phyloP scores from a whole-genome alignment of 2,329 filamentous ascomycete genomes.

The Trichoderma koningiopsis region DNA sequence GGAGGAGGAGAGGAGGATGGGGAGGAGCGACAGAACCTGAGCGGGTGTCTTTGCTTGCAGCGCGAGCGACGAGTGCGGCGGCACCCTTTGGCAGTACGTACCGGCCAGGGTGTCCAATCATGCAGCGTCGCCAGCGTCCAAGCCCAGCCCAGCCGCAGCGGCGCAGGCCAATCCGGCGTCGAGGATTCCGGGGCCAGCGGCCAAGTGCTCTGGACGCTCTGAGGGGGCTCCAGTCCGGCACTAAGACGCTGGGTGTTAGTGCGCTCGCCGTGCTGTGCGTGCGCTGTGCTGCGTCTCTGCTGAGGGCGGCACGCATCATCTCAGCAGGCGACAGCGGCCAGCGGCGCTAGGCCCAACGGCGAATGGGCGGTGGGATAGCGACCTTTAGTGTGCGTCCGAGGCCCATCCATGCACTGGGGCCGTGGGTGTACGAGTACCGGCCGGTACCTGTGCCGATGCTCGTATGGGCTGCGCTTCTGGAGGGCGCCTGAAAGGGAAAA shows the following conservation, averaged over 20 bases:
- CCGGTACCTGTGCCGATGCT: not conserved
- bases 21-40: conserved; percentile 42
- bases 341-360: conserved; percentile 41
- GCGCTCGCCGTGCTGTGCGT: not conserved
- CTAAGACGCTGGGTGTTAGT: not conserved
- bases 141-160: conserved; percentile 23
- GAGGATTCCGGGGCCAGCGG: conserved; percentile 17
- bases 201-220: not conserved
- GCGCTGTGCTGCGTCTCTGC: not conserved
- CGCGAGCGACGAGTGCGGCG: conserved; percentile 30
- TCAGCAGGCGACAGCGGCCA: conserved; percentile 25
- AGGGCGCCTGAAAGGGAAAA: not conserved
- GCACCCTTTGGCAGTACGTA: conserved; percentile 34
- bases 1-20: conserved; percentile 40
- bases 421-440: conserved; percentile 21
- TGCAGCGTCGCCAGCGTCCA: conserved; percentile 15
- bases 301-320: conserved; percentile 20
- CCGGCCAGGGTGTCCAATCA: conserved; percentile 27
- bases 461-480: not conserved
- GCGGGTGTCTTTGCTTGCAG: conserved; percentile 36
- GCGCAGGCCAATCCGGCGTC: conserved; percentile 21
- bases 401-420: conserved; percentile 27
- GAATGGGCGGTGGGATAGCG: conserved; percentile 41
- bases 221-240: conserved; percentile 19
- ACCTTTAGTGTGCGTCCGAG: conserved; percentile 37